Conservation (phyloP, 1,284 basidiomycete genomes). For the Ganoderma resinaceum region DNA sequence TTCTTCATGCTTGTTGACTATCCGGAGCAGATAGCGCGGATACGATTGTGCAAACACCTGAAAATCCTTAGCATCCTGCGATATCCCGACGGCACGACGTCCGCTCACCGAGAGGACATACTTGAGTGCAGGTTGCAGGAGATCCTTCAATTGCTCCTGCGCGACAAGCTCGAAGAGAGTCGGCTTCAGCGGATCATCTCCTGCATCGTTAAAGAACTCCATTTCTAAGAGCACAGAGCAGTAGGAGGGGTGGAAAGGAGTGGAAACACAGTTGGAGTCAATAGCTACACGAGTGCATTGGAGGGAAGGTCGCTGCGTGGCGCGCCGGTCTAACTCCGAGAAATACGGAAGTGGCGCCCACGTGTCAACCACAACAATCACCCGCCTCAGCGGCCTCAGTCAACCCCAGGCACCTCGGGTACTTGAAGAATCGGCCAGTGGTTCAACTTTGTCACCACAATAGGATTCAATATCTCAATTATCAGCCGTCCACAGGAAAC, state of each 20-base stretch:
- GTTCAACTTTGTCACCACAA: not conserved
- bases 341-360: slow-evolving; percentile 1
- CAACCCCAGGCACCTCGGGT: too few relatives aligned
- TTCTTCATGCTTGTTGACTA: slow-evolving; percentile 97
- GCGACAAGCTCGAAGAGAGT: slow-evolving; percentile 96
- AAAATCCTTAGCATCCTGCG: not conserved
- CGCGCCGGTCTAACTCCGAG: slow-evolving; percentile 13
- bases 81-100: not conserved
- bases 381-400: too few relatives aligned
- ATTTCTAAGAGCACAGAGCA: slow-evolving; percentile 46
- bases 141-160: slow-evolving; percentile 92
- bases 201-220: slow-evolving; percentile 84
- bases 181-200: slow-evolving; percentile 79
- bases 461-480: not conserved
- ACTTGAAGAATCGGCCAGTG: too few relatives aligned
- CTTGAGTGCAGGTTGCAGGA: slow-evolving; percentile 94
- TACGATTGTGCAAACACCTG: slow-evolving; percentile 96
- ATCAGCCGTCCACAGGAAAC: slow-evolving; percentile 8
- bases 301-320: not conserved
- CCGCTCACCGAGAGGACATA: slow-evolving; percentile 88
- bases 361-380: slow-evolving; percentile 12
- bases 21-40: slow-evolving; percentile 89
- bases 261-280: too few relatives aligned
- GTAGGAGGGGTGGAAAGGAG: not conserved
- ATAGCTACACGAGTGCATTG: not conserved